Conservation (phyloP, 164 flowering plant genomes). For the Chimonanthus salicifolius region DNA sequence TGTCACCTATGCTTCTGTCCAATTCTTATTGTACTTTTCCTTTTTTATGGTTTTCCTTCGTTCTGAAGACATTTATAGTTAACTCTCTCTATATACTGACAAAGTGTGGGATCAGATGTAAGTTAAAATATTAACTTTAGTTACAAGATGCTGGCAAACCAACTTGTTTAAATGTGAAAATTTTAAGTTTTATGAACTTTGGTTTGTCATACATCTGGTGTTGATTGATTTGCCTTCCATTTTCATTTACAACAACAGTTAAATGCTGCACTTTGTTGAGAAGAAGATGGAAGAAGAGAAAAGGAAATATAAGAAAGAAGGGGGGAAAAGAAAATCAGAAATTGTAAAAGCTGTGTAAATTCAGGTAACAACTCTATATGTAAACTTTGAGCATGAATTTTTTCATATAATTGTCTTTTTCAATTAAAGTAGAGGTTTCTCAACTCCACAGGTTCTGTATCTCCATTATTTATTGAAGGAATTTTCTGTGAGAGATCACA, state of each 20-base stretch:
- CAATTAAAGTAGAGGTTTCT: conserved; percentile 5
- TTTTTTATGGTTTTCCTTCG: no score
- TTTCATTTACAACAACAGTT: conserved; percentile 68
- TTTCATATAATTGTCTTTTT: not conserved
- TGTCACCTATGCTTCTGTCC: no score
- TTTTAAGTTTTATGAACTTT: no score
- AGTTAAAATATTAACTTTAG: no score
- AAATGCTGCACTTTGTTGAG: conserved; percentile 29
- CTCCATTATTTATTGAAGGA: conserved; percentile 9
- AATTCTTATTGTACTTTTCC: no score
- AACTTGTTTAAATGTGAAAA: no score
- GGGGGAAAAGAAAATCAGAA: conserved; percentile 1
- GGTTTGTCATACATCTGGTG: not conserved
- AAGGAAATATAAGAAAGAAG: not conserved
- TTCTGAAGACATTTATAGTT: no score
- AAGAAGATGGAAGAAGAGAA: conserved; percentile 21
- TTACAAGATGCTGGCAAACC: no score
- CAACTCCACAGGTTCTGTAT: conserved; percentile 2
- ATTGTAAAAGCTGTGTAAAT: conserved; percentile 12
- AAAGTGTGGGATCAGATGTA: no score
- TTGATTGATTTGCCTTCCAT: conserved; percentile 2
- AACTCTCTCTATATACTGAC: no score
- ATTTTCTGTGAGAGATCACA: conserved; percentile 7
- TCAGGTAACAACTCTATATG: conserved; percentile 2
- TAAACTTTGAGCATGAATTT: not conserved